Base-by-base conservation (phyloP, 352 stramenopile genomes). In the Pelagophyceae sp. region DNA sequence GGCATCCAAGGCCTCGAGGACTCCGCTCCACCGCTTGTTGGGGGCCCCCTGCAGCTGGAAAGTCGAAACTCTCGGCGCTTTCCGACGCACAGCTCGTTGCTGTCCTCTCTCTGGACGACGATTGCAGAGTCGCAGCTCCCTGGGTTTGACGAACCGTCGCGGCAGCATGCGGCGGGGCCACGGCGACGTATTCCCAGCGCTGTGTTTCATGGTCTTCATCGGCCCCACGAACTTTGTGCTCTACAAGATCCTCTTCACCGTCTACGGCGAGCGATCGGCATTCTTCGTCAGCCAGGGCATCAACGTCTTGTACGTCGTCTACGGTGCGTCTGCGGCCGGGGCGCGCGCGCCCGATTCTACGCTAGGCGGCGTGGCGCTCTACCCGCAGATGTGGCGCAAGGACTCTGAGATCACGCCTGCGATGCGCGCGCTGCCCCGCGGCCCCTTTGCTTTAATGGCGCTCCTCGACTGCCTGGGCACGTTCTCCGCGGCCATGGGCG, bases 241-340 rank as follows among this genome's bases (percentile, higher is more conserved):
- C 15, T 77, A 78, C 58, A 80, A 81, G 61, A 72, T 80, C 40
- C 27, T 80, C 25, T 82, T 77, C 60, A n/a, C 61, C 31, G 51
- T n/a, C 63, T 82, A 79, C 54, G 75, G 76, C 35, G 38, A 51
- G n/a, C 32, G 51, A 37, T 64, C 38, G 61, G 79, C 79, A 27
- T 82, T 81, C 45, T 82, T 82, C 72, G 79, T 80, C 31, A 76
- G 35, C 25, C 74, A 80, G 35, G 77, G 63, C 33, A 63, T 82
- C 45, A 82, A 82, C 33, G 1, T 77, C 6, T 25, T 82, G 0
- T 82, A 82, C 72, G 67, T 82, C 32, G 72, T 82, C 20, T 81
- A 79, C 40, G n/a, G n/a, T n/a, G n/a, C n/a, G n/a, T n/a, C n/a
- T n/a, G n/a, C n/a, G n/a, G n/a, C n/a, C n/a, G n/a, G n/a, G n/a